A percentile compares a stretch with the other conserved stretches of the same genome.
Conservation (phyloP, 768 basidiomycete species). For the Tubosaeta brunneosetosa region DNA sequence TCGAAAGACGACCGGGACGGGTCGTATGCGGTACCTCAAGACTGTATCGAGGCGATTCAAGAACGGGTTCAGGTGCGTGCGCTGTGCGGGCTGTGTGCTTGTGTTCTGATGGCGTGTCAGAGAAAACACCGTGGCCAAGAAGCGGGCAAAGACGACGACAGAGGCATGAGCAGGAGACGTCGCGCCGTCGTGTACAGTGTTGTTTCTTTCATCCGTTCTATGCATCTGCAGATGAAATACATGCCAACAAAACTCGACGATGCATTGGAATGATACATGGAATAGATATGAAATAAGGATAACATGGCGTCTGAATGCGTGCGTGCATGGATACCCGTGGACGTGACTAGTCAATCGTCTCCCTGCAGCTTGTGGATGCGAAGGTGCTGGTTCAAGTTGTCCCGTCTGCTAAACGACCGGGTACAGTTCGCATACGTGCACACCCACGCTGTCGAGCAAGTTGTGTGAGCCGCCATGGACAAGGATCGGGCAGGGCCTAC, state of each 20-base stretch:
- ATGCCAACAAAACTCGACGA: constrained; percentile 7
- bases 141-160: constrained; percentile 60
- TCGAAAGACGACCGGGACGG: constrained; percentile 98
- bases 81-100: constrained; percentile 12
- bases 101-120: constrained; percentile 32
- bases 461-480: background rate
- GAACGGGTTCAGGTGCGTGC: constrained; percentile 85
- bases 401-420: constrained; percentile 67
- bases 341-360: constrained; percentile 9
- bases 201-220: background rate
- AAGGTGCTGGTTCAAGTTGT: constrained; percentile 75
- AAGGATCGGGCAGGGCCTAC: constrained; percentile 41
- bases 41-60: constrained; percentile 93
- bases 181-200: constrained; percentile 16
- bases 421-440: constrained; percentile 60
- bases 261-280: constrained; percentile 10
- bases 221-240: constrained; percentile 7
- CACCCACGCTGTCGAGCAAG: constrained; percentile 22
- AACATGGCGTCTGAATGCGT: background rate
- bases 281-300: constrained; percentile 10
- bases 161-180: constrained; percentile 35
- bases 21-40: constrained; percentile 93
- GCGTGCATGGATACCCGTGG: too few species aligned
- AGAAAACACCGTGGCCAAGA: constrained; percentile 89
- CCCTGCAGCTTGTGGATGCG: constrained; percentile 46